phyloP scores from a whole-genome alignment of 306 rosid species.

The Rosa persica region DNA sequence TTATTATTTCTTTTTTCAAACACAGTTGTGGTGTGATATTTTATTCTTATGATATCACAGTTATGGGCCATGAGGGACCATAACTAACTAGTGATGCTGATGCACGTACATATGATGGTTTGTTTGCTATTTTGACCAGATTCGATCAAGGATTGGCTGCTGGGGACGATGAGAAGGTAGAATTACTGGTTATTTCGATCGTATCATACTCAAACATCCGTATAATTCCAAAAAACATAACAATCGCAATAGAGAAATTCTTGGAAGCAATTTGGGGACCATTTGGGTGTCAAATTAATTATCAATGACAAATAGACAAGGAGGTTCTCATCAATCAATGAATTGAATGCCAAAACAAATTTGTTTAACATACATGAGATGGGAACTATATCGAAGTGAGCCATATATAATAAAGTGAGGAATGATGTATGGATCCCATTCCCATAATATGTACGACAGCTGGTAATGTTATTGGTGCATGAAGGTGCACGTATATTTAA shows the following conservation, averaged over 20 bases:
- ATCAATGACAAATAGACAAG: neutral
- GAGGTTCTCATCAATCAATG: neutral
- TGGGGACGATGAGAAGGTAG: neutral
- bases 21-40: neutral
- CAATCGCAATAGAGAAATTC: neutral
- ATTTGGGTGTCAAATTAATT: neutral
- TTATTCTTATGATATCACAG: neutral
- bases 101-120: conserved; percentile 3
- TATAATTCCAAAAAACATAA: conserved; percentile 11
- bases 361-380: neutral
- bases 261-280: conserved; percentile 8
- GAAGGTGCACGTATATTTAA: conserved; percentile 12
- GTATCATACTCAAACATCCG: neutral
- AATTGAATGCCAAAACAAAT: neutral
- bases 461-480: conserved; percentile 23
- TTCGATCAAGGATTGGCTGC: neutral
- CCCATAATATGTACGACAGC: conserved; percentile 23
- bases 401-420: conserved; percentile 14
- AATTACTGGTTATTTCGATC: neutral
- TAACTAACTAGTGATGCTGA: neutral
- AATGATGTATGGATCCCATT: neutral
- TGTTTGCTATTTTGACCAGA: conserved; percentile 14
- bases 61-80: conserved; percentile 14
- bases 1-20: neutral
- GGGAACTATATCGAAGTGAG: conserved; percentile 10